Evolutionary conservation across 352 stramenopile species (phyloP).

Genomic region (Pythium pectinolyticum): DNA sequence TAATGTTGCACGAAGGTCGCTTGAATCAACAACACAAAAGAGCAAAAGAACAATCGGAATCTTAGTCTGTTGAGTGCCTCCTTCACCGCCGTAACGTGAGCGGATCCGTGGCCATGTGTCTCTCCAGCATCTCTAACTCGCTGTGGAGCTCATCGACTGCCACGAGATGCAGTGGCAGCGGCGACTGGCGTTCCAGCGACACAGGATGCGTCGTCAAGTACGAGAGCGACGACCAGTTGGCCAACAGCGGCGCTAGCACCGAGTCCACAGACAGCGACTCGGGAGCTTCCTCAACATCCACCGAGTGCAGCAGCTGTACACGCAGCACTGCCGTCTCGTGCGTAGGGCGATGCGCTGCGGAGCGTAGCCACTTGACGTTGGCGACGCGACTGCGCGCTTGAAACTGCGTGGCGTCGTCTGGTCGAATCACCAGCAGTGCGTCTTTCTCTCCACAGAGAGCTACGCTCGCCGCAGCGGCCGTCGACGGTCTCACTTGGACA

Average conservation of each 20-base stretch:
- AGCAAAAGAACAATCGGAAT: constrained; percentile 8
- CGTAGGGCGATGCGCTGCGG: background rate
- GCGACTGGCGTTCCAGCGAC: constrained; percentile 59
- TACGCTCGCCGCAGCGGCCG: constrained; percentile 2
- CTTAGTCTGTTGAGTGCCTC: background rate
- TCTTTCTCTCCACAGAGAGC: constrained; percentile 22
- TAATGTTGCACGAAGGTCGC: constrained; percentile 8
- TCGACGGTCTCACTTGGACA: constrained; percentile 39
- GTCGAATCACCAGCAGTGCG: constrained; percentile 40
- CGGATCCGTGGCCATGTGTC: constrained; percentile 26
- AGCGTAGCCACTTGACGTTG: constrained; percentile 18
- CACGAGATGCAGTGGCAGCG: constrained; percentile 59
- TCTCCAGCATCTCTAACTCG: constrained; percentile 22
- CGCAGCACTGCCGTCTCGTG: constrained; percentile 18
- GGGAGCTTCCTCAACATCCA: background rate
- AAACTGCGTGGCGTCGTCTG: constrained; percentile 24
- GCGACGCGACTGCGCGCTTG: constrained; percentile 19
- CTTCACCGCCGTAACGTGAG: constrained; percentile 21
- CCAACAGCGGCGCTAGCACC: constrained; percentile 37
- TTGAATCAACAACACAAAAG: background rate
- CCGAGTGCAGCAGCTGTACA: constrained; percentile 7
- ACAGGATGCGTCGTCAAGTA: constrained; percentile 77
- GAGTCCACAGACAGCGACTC: constrained; percentile 4
- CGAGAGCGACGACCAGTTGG: constrained; percentile 63
- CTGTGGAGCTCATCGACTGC: constrained; percentile 35